Conservation (phyloP, 306 rosid species). For the Gynostemma pentaphyllum region DNA sequence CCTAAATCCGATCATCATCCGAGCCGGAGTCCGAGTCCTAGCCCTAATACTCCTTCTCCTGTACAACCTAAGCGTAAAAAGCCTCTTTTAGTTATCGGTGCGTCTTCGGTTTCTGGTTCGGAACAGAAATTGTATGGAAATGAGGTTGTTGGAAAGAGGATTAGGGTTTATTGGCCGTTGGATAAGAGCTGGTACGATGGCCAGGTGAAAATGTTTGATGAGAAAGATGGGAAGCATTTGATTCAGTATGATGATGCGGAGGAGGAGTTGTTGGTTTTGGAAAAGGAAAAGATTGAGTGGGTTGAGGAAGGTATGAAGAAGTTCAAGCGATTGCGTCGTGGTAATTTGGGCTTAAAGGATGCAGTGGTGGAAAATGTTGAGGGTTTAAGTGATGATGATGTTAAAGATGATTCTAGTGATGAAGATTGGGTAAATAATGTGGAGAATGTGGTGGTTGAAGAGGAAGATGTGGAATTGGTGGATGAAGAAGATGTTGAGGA, state of each 20-base stretch:
- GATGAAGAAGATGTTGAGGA: slow-evolving; percentile 45
- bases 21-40: slow-evolving; percentile 8
- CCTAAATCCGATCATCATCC: slow-evolving; percentile 12
- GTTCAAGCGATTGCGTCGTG: slow-evolving; percentile 36
- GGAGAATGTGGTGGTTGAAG: slow-evolving; percentile 26
- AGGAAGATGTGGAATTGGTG: slow-evolving; percentile 26
- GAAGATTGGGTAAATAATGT: slow-evolving; percentile 68
- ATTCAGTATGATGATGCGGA: slow-evolving; percentile 64
- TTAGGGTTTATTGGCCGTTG: slow-evolving; percentile 74
- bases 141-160: slow-evolving; percentile 55
- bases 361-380: slow-evolving; percentile 15
- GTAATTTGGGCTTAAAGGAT: slow-evolving; percentile 1
- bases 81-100: slow-evolving; percentile 38
- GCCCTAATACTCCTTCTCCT: slow-evolving; percentile 48
- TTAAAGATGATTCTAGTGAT: slow-evolving; percentile 50
- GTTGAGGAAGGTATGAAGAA: slow-evolving; percentile 24
- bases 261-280: slow-evolving; percentile 49
- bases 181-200: slow-evolving; percentile 84
- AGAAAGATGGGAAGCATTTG: slow-evolving; percentile 33
- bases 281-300: slow-evolving; percentile 62
- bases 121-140: slow-evolving; percentile 14
- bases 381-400: slow-evolving; percentile 18
- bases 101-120: slow-evolving; percentile 22
- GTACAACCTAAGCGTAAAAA: slow-evolving; percentile 40
- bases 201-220: slow-evolving; percentile 37